Conservation (phyloP, 2,329 filamentous ascomycete genomes). For the Colletotrichum sp. region DNA sequence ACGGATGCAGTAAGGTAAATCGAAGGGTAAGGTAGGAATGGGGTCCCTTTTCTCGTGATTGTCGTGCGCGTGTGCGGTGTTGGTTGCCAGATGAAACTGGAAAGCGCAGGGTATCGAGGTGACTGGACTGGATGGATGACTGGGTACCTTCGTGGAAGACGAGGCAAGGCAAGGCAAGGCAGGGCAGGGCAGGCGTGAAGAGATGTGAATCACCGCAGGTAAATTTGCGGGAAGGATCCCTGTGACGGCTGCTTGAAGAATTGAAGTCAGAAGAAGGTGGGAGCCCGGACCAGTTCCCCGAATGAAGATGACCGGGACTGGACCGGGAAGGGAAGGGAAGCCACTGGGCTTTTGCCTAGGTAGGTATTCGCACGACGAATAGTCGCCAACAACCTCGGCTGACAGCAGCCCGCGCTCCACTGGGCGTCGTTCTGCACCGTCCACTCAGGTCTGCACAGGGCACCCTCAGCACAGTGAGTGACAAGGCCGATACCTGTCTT, state of each 20-base stretch:
- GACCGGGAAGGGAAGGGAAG: not conserved
- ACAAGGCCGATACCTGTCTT: not conserved
- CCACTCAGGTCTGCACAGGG: not conserved
- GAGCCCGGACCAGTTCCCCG: constrained; percentile 14
- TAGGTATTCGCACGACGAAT: not conserved
- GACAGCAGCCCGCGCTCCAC: not conserved
- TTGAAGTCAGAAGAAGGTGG: constrained; percentile 19
- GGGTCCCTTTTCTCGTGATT: not conserved
- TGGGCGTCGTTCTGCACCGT: not conserved
- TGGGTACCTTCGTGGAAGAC: not conserved
- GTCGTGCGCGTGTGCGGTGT: not conserved
- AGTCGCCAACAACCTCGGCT: not conserved
- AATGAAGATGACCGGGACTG: not conserved
- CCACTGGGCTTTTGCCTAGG: not conserved
- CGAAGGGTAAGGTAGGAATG: not conserved
- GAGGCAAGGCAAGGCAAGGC: not conserved
- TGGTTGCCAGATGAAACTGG: not conserved
- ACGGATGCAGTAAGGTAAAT: not conserved
- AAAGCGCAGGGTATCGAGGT: not conserved
- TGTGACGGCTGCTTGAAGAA: constrained; percentile 15
- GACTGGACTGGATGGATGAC: not conserved
- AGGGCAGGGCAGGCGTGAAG: not conserved
- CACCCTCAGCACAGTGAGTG: not conserved
- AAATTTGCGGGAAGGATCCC: not conserved
- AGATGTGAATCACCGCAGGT: not conserved